phyloP scores from a whole-genome alignment of 768 basidiomycete genomes.

The Xerocomus potaroensis region DNA sequence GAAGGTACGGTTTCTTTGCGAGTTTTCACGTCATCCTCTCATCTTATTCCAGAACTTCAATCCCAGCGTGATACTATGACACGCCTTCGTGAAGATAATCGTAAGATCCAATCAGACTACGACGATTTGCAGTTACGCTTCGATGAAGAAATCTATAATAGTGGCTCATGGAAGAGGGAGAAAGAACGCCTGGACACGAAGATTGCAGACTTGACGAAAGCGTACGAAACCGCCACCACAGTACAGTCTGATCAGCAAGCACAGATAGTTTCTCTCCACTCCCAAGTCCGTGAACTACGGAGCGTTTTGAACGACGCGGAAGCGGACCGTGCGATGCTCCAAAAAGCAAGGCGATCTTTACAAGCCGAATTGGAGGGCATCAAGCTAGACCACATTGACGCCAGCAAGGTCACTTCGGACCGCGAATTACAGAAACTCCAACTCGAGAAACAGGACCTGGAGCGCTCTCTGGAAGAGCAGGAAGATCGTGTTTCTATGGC shows the following conservation, averaged over 20 bases:
- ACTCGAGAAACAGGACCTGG: conserved; percentile 78
- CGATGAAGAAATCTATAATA: conserved; percentile 75
- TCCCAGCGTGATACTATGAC: conserved; percentile 74
- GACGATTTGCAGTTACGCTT: conserved; percentile 71
- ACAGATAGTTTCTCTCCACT: conserved; percentile 79
- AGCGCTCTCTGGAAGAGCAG: conserved; percentile 73
- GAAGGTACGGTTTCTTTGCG: conserved; percentile 47
- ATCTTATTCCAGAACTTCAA: conserved; percentile 54
- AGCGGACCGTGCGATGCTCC: conserved; percentile 70
- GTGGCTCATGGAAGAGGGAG: conserved; percentile 82
- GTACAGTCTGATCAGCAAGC: conserved; percentile 79
- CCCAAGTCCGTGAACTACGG: conserved; percentile 81
- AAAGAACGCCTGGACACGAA: conserved; percentile 83
- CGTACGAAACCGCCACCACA: conserved; percentile 66
- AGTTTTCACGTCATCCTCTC: conserved; percentile 1
- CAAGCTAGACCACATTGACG: conserved; percentile 69
- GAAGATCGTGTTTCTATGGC: conserved; percentile 68
- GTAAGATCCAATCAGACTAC: conserved; percentile 70
- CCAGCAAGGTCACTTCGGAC: conserved; percentile 65
- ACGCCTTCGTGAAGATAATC: conserved; percentile 73
- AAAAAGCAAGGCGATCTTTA: conserved; percentile 75
- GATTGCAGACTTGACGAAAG: conserved; percentile 69
- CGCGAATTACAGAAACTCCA: conserved; percentile 71
- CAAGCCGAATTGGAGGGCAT: conserved; percentile 80
- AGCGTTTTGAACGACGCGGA: conserved; percentile 82